These are phyloP conservation scores for Acmispon strigosus DNA, from an alignment of 306 rosid genomes.

Conservation along the genomic window DNA sequence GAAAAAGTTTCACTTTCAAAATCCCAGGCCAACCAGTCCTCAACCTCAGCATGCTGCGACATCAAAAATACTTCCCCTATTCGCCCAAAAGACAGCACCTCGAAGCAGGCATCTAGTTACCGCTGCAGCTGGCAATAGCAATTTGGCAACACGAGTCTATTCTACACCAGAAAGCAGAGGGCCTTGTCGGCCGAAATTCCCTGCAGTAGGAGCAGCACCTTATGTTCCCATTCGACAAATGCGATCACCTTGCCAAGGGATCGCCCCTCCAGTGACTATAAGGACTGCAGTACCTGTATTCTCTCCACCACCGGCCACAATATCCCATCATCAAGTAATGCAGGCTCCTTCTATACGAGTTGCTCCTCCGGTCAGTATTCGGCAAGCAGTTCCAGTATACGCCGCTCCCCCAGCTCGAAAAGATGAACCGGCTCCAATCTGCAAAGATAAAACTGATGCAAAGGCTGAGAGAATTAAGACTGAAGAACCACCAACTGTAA, in stretches of 20 bases:
- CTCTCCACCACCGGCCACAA: conserved; percentile 58
- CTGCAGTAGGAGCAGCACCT: conserved; percentile 76
- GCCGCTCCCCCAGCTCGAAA: conserved; percentile 45
- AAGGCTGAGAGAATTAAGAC: too few species aligned
- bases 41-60: conserved; percentile 61
- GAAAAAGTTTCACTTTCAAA: conserved; percentile 57
- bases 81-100: conserved; percentile 57
- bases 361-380: conserved; percentile 73
- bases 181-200: conserved; percentile 52
- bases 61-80: conserved; percentile 88
- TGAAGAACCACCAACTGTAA: neutral
- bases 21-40: conserved; percentile 83
- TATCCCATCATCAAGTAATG: conserved; percentile 45
- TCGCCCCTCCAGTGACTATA: conserved; percentile 87
- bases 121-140: conserved; percentile 28
- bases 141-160: conserved; percentile 18
- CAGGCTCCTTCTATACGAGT: conserved; percentile 43
- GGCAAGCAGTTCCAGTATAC: conserved; percentile 72
- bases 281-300: conserved; percentile 79
- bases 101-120: conserved; percentile 38
- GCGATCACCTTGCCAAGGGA: conserved; percentile 73
- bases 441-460: neutral
- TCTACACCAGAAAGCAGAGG: conserved; percentile 46
- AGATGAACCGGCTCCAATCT: conserved; percentile 12
- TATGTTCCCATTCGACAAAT: conserved; percentile 81